Conservation (phyloP, 345 rosid genomes). For the Combretum micranthum region DNA sequence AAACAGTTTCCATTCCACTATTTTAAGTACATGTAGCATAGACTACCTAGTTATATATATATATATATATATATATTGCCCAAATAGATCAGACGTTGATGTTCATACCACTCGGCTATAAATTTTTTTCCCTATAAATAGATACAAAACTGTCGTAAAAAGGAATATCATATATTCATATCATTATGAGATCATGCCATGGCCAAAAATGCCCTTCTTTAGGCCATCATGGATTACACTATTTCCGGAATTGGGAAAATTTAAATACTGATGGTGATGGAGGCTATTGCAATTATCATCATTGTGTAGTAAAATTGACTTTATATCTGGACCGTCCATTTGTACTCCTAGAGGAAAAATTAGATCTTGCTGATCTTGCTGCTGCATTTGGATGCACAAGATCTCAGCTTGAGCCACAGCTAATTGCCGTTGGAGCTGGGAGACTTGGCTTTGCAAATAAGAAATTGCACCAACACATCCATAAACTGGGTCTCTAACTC, state of each 20-base stretch:
- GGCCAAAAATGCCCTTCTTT: constrained; percentile 35
- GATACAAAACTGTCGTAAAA: not conserved
- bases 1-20: too few species aligned
- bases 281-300: too few species aligned
- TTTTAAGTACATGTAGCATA: too few species aligned
- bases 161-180: not conserved
- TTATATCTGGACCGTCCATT: constrained; percentile 13
- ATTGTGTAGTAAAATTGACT: constrained; percentile 22
- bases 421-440: constrained; percentile 54
- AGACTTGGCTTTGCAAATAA: constrained; percentile 49
- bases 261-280: constrained; percentile 15
- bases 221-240: constrained; percentile 30
- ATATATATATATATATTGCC: too few species aligned
- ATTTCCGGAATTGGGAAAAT: constrained; percentile 22
- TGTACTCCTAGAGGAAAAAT: constrained; percentile 8
- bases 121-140: too few species aligned
- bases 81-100: not conserved
- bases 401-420: constrained; percentile 60
- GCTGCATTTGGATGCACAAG: constrained; percentile 53
- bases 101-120: too few species aligned
- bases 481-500: constrained; percentile 59
- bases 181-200: constrained; percentile 40
- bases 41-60: too few species aligned
- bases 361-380: constrained; percentile 21
- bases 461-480: constrained; percentile 66